Base-by-base conservation (phyloP, 345 rosid species). In the Eucalyptus microcorys region DNA sequence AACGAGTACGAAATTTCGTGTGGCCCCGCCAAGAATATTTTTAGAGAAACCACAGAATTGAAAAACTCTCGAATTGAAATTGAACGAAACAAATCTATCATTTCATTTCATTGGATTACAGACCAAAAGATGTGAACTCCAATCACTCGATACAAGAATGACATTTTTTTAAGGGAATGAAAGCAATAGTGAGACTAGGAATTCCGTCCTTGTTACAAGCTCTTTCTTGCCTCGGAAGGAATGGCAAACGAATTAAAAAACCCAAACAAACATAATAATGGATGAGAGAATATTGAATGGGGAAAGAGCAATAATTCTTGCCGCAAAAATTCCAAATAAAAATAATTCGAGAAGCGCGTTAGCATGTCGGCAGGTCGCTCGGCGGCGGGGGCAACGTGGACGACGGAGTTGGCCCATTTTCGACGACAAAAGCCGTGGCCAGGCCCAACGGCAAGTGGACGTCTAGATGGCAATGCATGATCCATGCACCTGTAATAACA, bases 391-490 rank as follows among this genome's bases (percentile, higher is more conserved):
- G 93, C 92, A 91, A 40, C 48, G 48, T 87, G 26, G 91, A 40
- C 19, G 57, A 88, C 40, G 89, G 91, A 55, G 92, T 91, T 30
- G 87, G 90, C 40, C 92, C 92, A 27, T 92, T 89, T 86, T 92
- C 91, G 42, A 92, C 93, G 50, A 89, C 68, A 42, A 91, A 91
- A 10, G 91, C 91, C 34, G 87, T 92, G 88, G 91, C 92, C 24
- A 92, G 85, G 1, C 93, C 93, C 89, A 49, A 88, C 8, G 92
- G 90, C 88, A 91, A 42, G 90, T 91, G 93, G 88, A 84, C 91
- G 47, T 92, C 93, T 43, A 92, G 89, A 85, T 90, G 93, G 88
- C 93, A 91, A 48, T 91, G 93, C 88, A 92, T 49, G 40, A 92
- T 27, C 93, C 93, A 92, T 14, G 85, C 91, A 2, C 93, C 92